Percentiles rank a stretch among this genome's conserved stretches.
Conservation (phyloP, 2,329 filamentous ascomycete genomes). For the Thelonectria olida region DNA sequence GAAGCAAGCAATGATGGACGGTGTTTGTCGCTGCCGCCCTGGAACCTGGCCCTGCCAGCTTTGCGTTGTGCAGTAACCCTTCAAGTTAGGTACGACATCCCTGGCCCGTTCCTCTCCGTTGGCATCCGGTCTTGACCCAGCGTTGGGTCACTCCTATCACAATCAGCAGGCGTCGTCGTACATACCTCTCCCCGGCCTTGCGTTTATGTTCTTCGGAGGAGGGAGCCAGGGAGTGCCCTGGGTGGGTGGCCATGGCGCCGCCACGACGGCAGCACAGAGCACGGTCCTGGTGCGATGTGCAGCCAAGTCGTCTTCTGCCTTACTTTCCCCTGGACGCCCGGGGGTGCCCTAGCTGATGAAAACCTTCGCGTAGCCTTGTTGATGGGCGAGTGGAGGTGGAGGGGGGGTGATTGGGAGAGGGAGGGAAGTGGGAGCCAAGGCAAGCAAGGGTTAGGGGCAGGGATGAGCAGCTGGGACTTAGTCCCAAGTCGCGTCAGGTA, state of each 20-base stretch:
- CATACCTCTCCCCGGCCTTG: constrained; percentile 16
- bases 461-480: constrained; percentile 35
- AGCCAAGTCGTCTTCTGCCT: constrained; percentile 15
- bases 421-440: constrained; percentile 17
- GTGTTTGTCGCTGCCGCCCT: constrained; percentile 18
- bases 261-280: constrained; percentile 41
- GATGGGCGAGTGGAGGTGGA: constrained; percentile 20
- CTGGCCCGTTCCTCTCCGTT: constrained; percentile 26
- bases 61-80: constrained; percentile 35
- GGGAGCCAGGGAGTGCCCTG: constrained; percentile 33
- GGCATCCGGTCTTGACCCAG: constrained; percentile 29
- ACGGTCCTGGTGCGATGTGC: constrained; percentile 30
- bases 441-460: constrained; percentile 33
- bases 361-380: constrained; percentile 41
- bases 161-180: constrained; percentile 14
- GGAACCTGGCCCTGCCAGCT: constrained; percentile 33
- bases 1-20: constrained; percentile 19
- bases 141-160: constrained; percentile 28
- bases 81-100: constrained; percentile 36
- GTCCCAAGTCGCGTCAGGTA: constrained; percentile 39
- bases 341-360: constrained; percentile 30
- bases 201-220: constrained; percentile 24
- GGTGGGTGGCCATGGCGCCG: constrained; percentile 38
- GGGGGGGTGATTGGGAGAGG: constrained; percentile 17
- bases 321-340: constrained; percentile 24